Evolutionary conservation across 2,329 filamentous ascomycete genomes (phyloP).

Genomic region (Penicillium sp.): DNA sequence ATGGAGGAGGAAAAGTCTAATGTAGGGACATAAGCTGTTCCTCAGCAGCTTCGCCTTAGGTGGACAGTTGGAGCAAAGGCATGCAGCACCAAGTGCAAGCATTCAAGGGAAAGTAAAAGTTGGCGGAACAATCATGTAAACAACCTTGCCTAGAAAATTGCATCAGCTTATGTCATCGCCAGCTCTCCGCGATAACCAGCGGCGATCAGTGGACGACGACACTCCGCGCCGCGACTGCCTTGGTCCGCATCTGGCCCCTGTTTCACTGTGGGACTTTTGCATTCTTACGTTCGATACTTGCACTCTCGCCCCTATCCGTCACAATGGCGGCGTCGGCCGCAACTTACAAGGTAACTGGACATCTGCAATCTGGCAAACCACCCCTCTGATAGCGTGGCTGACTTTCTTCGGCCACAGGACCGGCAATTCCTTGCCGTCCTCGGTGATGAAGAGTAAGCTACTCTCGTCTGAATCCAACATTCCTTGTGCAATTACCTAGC

Average conservation of each 20-base stretch:
- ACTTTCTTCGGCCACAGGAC: slow-evolving; percentile 53
- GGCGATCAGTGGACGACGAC: slow-evolving; percentile 14
- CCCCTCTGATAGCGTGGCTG: slow-evolving; percentile 45
- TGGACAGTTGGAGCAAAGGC: slow-evolving; percentile 2
- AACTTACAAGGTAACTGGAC: slow-evolving; percentile 50
- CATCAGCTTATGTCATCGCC: slow-evolving; percentile 21
- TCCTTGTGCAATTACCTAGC: slow-evolving; percentile 1
- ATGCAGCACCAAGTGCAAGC: slow-evolving; percentile 10
- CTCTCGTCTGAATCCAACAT: not conserved
- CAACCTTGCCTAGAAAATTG: slow-evolving; percentile 14
- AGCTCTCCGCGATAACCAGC: slow-evolving; percentile 23
- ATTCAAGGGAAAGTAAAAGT: slow-evolving; percentile 8
- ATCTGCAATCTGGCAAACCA: slow-evolving; percentile 11
- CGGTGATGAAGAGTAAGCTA: slow-evolving; percentile 72
- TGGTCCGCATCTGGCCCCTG: slow-evolving; percentile 1
- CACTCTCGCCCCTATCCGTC: not conserved
- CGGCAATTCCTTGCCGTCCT: slow-evolving; percentile 96
- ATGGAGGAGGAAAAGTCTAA: not conserved
- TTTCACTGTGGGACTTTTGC: slow-evolving; percentile 1
- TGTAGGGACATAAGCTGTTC: slow-evolving; percentile 15
- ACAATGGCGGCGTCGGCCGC: slow-evolving; percentile 60
- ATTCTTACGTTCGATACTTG: not conserved
- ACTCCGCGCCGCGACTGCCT: not conserved
- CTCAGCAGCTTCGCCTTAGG: slow-evolving; percentile 18
- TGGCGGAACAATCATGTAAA: slow-evolving; percentile 3